Evolutionary conservation across 306 rosid species (phyloP).

Genomic region (Trichosanthes cucumerina): DNA sequence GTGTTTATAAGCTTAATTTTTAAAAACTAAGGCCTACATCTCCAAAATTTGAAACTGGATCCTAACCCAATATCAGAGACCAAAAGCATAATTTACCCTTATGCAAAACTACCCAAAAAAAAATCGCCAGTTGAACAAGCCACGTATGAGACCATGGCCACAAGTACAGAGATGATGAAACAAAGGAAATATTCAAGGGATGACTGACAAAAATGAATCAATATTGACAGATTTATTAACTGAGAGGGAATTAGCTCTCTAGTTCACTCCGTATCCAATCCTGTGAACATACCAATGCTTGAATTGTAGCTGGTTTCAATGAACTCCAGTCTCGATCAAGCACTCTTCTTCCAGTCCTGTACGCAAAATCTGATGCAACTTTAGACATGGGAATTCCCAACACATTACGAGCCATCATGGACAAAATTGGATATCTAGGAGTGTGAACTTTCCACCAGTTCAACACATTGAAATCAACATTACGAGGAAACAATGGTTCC

Average conservation of each 20-base stretch:
- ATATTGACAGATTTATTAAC: background rate
- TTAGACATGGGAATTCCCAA: slow-evolving; percentile 81
- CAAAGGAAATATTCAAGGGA: background rate
- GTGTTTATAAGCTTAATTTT: no score
- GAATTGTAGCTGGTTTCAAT: slow-evolving; percentile 51
- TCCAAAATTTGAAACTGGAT: no score
- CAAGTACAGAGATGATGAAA: background rate
- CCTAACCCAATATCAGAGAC: background rate
- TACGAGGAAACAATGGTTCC: slow-evolving; percentile 90
- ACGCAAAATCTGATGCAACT: slow-evolving; percentile 48
- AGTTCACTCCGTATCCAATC: slow-evolving; percentile 94
- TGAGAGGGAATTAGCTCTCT: slow-evolving; percentile 37
- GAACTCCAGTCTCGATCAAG: slow-evolving; percentile 76
- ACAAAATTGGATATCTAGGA: slow-evolving; percentile 86
- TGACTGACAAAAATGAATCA: background rate
- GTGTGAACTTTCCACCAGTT: slow-evolving; percentile 99
- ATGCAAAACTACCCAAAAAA: background rate
- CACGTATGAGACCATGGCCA: background rate
- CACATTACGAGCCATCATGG: slow-evolving; percentile 95
- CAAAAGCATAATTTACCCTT: background rate
- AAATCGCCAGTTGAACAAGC: background rate
- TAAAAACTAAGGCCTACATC: no score
- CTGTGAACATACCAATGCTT: slow-evolving; percentile 88
- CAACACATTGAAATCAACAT: slow-evolving; percentile 60
- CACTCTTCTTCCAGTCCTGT: slow-evolving; percentile 38